Percentiles rank a stretch among this genome's conserved stretches.
Evolutionary conservation across 164 flowering plant genomes (phyloP).

Genomic region (Warburgia ugandensis): DNA sequence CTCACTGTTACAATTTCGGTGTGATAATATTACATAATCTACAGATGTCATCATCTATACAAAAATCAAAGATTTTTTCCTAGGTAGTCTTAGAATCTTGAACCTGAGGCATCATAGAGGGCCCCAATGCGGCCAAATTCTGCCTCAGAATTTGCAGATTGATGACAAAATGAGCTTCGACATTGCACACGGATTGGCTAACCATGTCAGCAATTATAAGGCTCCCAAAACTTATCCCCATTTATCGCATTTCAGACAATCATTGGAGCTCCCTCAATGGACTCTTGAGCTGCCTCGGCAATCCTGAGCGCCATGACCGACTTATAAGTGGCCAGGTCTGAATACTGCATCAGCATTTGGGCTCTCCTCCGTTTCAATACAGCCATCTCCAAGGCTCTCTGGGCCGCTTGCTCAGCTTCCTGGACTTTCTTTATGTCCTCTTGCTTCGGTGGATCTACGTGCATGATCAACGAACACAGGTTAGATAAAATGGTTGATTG

Average conservation of each 20-base stretch:
- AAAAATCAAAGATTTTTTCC: slow-evolving; percentile 6
- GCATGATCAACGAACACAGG: not conserved
- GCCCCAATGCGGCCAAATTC: not conserved
- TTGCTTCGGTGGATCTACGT: slow-evolving; percentile 11
- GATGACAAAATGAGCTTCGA: too few relatives aligned
- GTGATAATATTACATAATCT: slow-evolving; percentile 15
- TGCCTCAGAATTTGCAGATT: not conserved
- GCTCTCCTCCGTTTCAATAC: slow-evolving; percentile 52
- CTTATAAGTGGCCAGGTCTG: slow-evolving; percentile 62
- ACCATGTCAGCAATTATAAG: not conserved
- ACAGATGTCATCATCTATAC: slow-evolving; percentile 11
- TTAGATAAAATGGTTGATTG: not conserved
- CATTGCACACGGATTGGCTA: too few relatives aligned
- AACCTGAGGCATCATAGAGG: not conserved
- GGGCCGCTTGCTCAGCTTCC: slow-evolving; percentile 42
- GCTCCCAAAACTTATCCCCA: not conserved
- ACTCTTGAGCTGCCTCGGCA: slow-evolving; percentile 45
- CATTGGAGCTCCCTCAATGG: slow-evolving; percentile 18
- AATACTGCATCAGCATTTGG: slow-evolving; percentile 54
- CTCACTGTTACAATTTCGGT: too few relatives aligned
- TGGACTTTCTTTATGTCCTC: slow-evolving; percentile 29
- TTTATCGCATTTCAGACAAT: not conserved
- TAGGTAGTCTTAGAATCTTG: not conserved
- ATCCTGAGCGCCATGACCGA: slow-evolving; percentile 59
- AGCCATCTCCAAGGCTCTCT: slow-evolving; percentile 31